Evolutionary conservation across 1,284 basidiomycete species (phyloP).

Genomic region (Xanthoconium separans): DNA sequence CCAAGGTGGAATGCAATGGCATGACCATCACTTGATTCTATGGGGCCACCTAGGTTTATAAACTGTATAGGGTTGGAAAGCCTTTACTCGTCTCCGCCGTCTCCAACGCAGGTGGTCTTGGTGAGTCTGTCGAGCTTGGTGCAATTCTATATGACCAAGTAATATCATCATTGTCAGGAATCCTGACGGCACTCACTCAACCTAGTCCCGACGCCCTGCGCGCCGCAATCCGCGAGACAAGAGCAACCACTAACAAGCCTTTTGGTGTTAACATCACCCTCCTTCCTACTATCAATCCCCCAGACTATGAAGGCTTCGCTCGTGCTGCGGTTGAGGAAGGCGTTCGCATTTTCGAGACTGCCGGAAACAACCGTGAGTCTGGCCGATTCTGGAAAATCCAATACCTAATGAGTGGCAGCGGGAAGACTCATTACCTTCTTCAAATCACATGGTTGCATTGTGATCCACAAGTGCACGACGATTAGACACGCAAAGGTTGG

Average conservation of each 20-base stretch:
- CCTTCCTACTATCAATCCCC: constrained; percentile 86
- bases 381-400: background rate
- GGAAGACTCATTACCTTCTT: constrained; percentile 80
- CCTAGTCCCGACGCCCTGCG: constrained; percentile 83
- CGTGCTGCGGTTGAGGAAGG: constrained; percentile 85
- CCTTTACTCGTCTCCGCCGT: constrained; percentile 78
- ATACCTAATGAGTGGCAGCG: constrained; percentile 41
- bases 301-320: constrained; percentile 86
- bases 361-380: constrained; percentile 81
- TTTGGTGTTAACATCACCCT: constrained; percentile 95
- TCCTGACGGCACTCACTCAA: constrained; percentile 88
- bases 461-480: constrained; percentile 92
- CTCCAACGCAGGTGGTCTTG: constrained; percentile 85
- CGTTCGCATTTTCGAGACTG: constrained; percentile 90
- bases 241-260: constrained; percentile 65
- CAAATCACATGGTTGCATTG: constrained; percentile 73
- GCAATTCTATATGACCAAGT: background rate
- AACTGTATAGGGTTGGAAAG: constrained; percentile 64
- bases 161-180: constrained; percentile 41
- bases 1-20: constrained; percentile 90
- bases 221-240: constrained; percentile 82
- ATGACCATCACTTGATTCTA: constrained; percentile 16
- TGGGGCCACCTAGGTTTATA: constrained; percentile 1
- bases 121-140: constrained; percentile 34
- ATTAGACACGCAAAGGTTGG: constrained; percentile 80